phyloP scores from a whole-genome alignment of 1,139 yeast genomes.

The Chernovozyma sophiae-reginae region DNA sequence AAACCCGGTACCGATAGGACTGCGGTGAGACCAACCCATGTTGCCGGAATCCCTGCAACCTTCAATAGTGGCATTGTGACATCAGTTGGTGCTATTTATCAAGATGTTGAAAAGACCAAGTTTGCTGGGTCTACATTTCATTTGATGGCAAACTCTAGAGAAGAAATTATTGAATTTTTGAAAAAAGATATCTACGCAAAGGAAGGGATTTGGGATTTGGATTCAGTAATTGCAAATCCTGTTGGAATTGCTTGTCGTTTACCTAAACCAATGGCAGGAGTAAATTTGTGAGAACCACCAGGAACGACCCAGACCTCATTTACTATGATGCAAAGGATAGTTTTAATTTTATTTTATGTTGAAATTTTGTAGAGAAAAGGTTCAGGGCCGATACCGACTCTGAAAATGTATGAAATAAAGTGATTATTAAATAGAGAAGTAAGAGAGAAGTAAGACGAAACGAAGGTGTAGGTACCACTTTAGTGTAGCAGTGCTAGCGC shows the following conservation, averaged over 20 bases:
- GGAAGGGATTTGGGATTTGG: slow-evolving; percentile 75
- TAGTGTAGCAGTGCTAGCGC: too few relatives aligned
- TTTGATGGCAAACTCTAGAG: slow-evolving; percentile 57
- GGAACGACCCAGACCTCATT: too few relatives aligned
- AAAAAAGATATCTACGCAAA: slow-evolving; percentile 59
- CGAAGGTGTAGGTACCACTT: too few relatives aligned
- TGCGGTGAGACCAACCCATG: slow-evolving; percentile 53
- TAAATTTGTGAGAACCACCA: not conserved
- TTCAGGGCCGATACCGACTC: too few relatives aligned
- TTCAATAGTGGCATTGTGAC: slow-evolving; percentile 54
- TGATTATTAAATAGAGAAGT: too few relatives aligned
- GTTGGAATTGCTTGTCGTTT: slow-evolving; percentile 39
- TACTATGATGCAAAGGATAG: too few relatives aligned
- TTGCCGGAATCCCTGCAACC: slow-evolving; percentile 48
- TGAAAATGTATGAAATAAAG: too few relatives aligned
- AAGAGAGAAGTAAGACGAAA: too few relatives aligned
- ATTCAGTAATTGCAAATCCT: slow-evolving; percentile 58
- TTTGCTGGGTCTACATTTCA: slow-evolving; percentile 73
- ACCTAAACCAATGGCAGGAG: slow-evolving; percentile 20
- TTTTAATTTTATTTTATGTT: not conserved
- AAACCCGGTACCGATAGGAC: slow-evolving; percentile 60
- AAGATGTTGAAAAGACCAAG: slow-evolving; percentile 44
- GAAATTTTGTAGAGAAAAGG: not conserved
- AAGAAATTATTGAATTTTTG: slow-evolving; percentile 60
- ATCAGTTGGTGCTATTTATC: slow-evolving; percentile 63